These are phyloP conservation scores for Cyclanthera cordifolia DNA, from an alignment of 306 rosid genomes.

Conservation along the genomic window DNA sequence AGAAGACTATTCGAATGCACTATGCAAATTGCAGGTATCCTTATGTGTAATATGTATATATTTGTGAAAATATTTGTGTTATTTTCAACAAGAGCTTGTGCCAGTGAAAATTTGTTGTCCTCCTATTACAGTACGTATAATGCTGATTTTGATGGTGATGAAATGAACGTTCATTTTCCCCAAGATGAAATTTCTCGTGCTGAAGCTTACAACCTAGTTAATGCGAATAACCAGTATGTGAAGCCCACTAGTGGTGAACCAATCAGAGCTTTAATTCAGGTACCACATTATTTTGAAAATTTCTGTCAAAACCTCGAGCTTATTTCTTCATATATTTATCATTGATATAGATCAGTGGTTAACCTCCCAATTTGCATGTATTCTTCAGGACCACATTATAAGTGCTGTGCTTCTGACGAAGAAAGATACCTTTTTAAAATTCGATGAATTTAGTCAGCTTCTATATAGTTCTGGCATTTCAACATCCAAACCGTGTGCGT, in stretches of 20 bases:
- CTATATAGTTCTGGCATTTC: conserved; percentile 78
- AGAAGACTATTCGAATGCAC: conserved; percentile 95
- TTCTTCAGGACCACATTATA: conserved; percentile 76
- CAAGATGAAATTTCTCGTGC: conserved; percentile 97
- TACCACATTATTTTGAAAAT: conserved; percentile 12
- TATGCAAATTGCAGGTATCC: conserved; percentile 52
- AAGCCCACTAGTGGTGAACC: conserved; percentile 98
- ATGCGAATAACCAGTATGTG: conserved; percentile 91
- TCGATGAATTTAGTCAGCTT: conserved; percentile 69
- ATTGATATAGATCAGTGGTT: not conserved
- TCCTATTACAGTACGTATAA: conserved; percentile 61
- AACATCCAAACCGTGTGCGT: conserved; percentile 25
- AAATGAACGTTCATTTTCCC: conserved; percentile 94
- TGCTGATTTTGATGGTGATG: conserved; percentile 98
- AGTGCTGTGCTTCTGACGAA: conserved; percentile 89
- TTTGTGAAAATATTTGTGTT: not conserved
- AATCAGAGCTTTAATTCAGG: conserved; percentile 92
- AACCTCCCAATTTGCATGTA: not conserved
- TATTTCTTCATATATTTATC: not conserved
- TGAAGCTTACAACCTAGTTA: conserved; percentile 87
- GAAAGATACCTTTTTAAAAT: conserved; percentile 59
- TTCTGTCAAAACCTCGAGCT: not conserved
- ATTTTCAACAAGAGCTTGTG: conserved; percentile 8
- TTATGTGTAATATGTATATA: not conserved
- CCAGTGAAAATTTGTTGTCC: not conserved